phyloP scores from a whole-genome alignment of 1,284 basidiomycete genomes.

The Austroboletus novae-zelandiae region DNA sequence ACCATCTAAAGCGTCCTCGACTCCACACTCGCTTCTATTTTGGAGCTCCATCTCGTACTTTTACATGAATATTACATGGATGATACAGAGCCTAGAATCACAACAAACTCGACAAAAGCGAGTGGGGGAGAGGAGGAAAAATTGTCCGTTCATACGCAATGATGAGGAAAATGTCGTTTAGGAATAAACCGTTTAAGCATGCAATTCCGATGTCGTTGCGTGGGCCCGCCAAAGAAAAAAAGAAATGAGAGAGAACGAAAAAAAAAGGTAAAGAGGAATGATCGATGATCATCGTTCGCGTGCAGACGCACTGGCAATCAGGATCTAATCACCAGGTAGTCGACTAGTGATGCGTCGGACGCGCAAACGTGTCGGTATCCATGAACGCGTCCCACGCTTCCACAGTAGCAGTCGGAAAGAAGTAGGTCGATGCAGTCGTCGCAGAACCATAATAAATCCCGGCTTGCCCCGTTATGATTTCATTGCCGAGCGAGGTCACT shows the following conservation, averaged over 20 bases:
- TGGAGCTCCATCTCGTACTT: neutral
- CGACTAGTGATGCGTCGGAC: too few relatives aligned
- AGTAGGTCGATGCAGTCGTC: slow-evolving; percentile 47
- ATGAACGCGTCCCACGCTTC: slow-evolving; percentile 54
- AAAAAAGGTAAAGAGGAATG: neutral
- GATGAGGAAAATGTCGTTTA: too few relatives aligned
- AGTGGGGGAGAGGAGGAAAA: neutral
- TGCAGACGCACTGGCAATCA: too few relatives aligned
- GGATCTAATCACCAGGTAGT: too few relatives aligned
- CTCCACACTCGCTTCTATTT: neutral
- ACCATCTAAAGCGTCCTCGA: too few relatives aligned
- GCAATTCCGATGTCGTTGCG: too few relatives aligned
- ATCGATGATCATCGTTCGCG: neutral
- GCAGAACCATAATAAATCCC: slow-evolving; percentile 53
- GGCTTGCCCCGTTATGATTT: slow-evolving; percentile 49
- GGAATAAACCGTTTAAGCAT: too few relatives aligned
- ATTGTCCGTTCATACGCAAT: too few relatives aligned
- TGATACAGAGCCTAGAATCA: neutral
- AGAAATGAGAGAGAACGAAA: neutral
- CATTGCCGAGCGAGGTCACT: slow-evolving; percentile 39
- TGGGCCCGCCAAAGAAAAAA: neutral
- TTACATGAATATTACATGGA: too few relatives aligned
- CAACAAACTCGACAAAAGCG: neutral
- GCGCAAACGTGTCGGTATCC: slow-evolving; percentile 9
- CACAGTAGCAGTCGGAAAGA: slow-evolving; percentile 52